Conservation (phyloP, 208 protist species). For the Trypanosoma melophagium region DNA sequence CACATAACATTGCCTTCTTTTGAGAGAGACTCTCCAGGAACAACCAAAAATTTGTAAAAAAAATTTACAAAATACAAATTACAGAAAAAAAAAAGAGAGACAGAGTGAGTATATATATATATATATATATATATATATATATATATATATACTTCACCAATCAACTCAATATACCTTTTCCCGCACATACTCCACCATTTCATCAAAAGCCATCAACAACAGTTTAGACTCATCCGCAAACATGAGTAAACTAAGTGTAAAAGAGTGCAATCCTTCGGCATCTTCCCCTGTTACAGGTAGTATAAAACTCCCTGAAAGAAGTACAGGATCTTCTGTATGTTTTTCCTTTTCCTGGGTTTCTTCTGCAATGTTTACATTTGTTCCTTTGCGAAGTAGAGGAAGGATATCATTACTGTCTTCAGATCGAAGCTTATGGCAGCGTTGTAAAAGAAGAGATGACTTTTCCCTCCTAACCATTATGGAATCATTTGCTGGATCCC, state of each 20-base stretch:
- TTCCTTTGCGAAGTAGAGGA: conserved; percentile 28
- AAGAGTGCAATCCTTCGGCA: conserved; percentile 75
- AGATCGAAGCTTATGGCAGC: background rate
- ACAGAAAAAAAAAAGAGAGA: too few relatives aligned
- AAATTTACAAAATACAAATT: too few relatives aligned
- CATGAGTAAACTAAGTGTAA: conserved; percentile 77
- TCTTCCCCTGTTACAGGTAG: conserved; percentile 81
- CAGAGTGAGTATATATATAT: too few relatives aligned
- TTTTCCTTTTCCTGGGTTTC: too few relatives aligned
- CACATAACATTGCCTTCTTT: too few relatives aligned
- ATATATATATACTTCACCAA: too few relatives aligned
- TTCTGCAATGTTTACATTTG: background rate
- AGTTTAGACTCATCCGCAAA: conserved; percentile 81
- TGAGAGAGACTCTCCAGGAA: too few relatives aligned
- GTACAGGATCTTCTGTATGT: conserved; percentile 16
- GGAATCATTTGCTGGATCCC: background rate
- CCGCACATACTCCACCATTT: conserved; percentile 69
- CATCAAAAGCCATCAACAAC: conserved; percentile 65
- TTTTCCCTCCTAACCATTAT: background rate
- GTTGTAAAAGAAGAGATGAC: background rate
- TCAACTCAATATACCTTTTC: conserved; percentile 31
- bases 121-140: too few relatives aligned
- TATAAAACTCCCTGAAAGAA: conserved; percentile 56
- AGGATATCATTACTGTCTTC: conserved; percentile 4
- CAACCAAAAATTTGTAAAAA: too few relatives aligned